Evolutionary conservation across 306 rosid genomes (phyloP), one percentile per base, ranked within the genome.

Genomic region (Luffa aegyptiaca): DNA sequence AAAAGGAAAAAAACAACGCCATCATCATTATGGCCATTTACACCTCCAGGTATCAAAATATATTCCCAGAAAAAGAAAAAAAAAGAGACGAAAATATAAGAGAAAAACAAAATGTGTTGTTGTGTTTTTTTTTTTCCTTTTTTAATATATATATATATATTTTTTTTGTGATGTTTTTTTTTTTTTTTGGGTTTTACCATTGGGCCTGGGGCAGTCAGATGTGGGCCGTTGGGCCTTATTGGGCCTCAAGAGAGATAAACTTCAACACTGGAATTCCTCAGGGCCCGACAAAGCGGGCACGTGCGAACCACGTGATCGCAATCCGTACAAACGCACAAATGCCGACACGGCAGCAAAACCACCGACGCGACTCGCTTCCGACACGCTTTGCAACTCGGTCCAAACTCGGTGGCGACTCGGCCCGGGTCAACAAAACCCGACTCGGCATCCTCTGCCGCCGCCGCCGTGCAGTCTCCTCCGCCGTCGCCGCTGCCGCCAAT

Each of bases 281-380:
- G 39, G 21, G 90, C 74, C 74, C 84, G 84, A 80, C 99, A 95
- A 56, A 93, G 83, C 0, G 99, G 99, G 79, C 99, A 95, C 0
- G 90, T 88, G 72, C 85, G 86, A 49, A 85, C 92, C 80, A 81
- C 80, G 18, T 39, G 83, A 80, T 91, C 97, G 75, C 99, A 95
- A 79, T 88, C 88, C 10, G 88, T 78, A 53, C 97, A 95, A 6
- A 93, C 79, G 85, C 97, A 88, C 0, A 93, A 81, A 75, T 95
- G 98, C 78, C 97, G 93, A 81, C 97, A 95, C 81, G 96, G 99
- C 84, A 91, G 49, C 64, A 87, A 82, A 31, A 93, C 94, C 86
- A 90, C 93, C 81, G 96, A 82, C 3, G 97, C 99, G 21, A 84
- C 88, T 20, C 93, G 91, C 59, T 81, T 86, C 69, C 80, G 83